Conservation (phyloP, 177 flowering plant species). For the Telopea speciosissima region DNA sequence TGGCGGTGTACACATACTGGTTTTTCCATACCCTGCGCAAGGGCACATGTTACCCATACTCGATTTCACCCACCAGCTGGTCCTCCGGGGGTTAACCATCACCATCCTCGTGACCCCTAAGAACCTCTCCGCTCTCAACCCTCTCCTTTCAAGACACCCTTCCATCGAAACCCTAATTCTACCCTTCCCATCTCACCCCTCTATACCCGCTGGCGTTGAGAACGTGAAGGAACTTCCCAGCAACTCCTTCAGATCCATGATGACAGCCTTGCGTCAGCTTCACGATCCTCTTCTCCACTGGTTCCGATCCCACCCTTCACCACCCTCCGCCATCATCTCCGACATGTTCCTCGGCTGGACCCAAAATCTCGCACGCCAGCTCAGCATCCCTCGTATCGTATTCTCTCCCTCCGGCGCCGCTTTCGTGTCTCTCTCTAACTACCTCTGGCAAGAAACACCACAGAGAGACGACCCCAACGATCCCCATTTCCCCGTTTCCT, state of each 20-base stretch:
- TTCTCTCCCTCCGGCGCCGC: constrained; percentile 25
- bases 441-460: constrained; percentile 14
- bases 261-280: constrained; percentile 16
- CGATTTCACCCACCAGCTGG: constrained; percentile 22
- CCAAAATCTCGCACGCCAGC: constrained; percentile 7
- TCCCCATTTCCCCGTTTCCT: constrained; percentile 14
- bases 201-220: constrained; percentile 21
- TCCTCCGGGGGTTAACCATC: constrained; percentile 15
- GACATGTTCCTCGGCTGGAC: constrained; percentile 33
- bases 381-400: constrained; percentile 22
- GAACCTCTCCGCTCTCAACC: constrained; percentile 21
- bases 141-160: constrained; percentile 27
- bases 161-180: constrained; percentile 22
- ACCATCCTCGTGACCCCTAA: constrained; percentile 26
- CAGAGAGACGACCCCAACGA: not conserved
- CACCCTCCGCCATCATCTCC: constrained; percentile 16
- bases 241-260: constrained; percentile 3
- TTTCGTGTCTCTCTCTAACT: not conserved
- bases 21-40: constrained; percentile 25
- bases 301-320: constrained; percentile 23
- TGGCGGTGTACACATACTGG: constrained; percentile 19
- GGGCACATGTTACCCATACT: constrained; percentile 33
- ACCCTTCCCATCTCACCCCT: constrained; percentile 16
- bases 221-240: constrained; percentile 21
- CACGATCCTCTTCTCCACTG: constrained; percentile 20